phyloP scores from a whole-genome alignment of 1,284 basidiomycete species.

The Microbotryum saponariae region DNA sequence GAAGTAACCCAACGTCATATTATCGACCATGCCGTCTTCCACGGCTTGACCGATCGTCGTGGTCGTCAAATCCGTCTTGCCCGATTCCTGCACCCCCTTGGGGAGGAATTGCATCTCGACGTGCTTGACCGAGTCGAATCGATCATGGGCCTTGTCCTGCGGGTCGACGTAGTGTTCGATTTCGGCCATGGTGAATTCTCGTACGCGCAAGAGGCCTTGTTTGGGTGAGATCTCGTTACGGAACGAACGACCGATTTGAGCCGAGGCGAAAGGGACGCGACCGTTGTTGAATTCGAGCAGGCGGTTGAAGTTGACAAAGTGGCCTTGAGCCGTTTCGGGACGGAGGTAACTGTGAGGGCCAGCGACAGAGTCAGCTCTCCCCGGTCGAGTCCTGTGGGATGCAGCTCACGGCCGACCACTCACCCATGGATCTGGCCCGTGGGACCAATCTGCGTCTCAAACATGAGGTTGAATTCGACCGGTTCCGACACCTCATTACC shows the following conservation, averaged over 20 bases:
- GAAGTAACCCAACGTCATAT: slow-evolving; percentile 97
- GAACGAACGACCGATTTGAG: slow-evolving; percentile 93
- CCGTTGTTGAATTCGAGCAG: slow-evolving; percentile 98
- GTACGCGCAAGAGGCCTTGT: slow-evolving; percentile 88
- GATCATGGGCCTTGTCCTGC: slow-evolving; percentile 75
- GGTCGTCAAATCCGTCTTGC: slow-evolving; percentile 57
- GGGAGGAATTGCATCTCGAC: slow-evolving; percentile 71
- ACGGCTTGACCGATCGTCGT: slow-evolving; percentile 88
- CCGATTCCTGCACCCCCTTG: slow-evolving; percentile 70
- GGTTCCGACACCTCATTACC: slow-evolving; percentile 88
- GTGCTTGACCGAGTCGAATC: slow-evolving; percentile 74
- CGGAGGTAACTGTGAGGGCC: slow-evolving; percentile 66
- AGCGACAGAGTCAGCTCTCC: background rate
- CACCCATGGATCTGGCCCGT: slow-evolving; percentile 94
- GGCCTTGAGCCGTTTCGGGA: slow-evolving; percentile 96
- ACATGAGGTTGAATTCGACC: slow-evolving; percentile 98
- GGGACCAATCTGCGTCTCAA: slow-evolving; percentile 91
- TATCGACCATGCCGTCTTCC: slow-evolving; percentile 71
- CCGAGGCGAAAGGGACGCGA: slow-evolving; percentile 89
- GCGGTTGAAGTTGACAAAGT: slow-evolving; percentile 97
- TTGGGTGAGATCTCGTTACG: slow-evolving; percentile 97
- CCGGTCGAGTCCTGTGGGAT: background rate
- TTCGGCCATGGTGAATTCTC: slow-evolving; percentile 98
- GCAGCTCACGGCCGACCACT: slow-evolving; percentile 29
- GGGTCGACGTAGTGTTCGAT: slow-evolving; percentile 99